Percentiles rank a stretch among this genome's conserved stretches.
phyloP scores from a whole-genome alignment of 352 stramenopile species.

The Phytophthora boehmeriae region DNA sequence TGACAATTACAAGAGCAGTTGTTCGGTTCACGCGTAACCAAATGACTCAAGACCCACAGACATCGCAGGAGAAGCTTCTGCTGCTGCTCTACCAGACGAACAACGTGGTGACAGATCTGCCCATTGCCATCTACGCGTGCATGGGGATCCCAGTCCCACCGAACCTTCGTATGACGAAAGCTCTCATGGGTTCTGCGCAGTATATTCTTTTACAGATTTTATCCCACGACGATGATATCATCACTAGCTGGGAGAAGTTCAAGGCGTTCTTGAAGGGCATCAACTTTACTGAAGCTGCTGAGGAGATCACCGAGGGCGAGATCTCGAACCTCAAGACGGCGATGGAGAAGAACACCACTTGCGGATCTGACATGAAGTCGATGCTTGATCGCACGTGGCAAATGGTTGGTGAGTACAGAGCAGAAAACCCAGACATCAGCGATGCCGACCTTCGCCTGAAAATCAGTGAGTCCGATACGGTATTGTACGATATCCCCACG shows the following conservation, averaged over 20 bases:
- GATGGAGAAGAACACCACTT: slow-evolving; percentile 45
- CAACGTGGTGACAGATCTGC: slow-evolving; percentile 45
- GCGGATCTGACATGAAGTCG: slow-evolving; percentile 40
- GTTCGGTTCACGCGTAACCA: slow-evolving; percentile 10
- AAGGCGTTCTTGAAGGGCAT: slow-evolving; percentile 36
- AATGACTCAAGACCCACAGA: slow-evolving; percentile 31
- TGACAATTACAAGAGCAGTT: not conserved
- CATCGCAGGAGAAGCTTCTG: slow-evolving; percentile 44
- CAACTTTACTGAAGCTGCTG: slow-evolving; percentile 30
- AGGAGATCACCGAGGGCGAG: slow-evolving; percentile 34
- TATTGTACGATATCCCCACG: slow-evolving; percentile 53
- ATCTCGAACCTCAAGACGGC: slow-evolving; percentile 29
- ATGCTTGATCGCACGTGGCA: slow-evolving; percentile 42
- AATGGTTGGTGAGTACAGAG: slow-evolving; percentile 39
- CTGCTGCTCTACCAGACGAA: slow-evolving; percentile 46
- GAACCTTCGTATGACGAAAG: slow-evolving; percentile 17
- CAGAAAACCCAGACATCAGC: slow-evolving; percentile 24
- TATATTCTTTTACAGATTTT: slow-evolving; percentile 33
- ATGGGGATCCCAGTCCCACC: slow-evolving; percentile 31
- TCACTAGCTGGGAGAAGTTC: slow-evolving; percentile 37
- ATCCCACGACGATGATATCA: slow-evolving; percentile 31
- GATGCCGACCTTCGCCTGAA: slow-evolving; percentile 41
- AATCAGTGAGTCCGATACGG: slow-evolving; percentile 49
- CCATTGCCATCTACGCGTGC: slow-evolving; percentile 44
- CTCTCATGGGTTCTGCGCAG: slow-evolving; percentile 34